Evolutionary conservation across 305 asterid species (phyloP), one percentile per base, ranked within the genome.

Genomic region (Fraxinus dipetala): DNA sequence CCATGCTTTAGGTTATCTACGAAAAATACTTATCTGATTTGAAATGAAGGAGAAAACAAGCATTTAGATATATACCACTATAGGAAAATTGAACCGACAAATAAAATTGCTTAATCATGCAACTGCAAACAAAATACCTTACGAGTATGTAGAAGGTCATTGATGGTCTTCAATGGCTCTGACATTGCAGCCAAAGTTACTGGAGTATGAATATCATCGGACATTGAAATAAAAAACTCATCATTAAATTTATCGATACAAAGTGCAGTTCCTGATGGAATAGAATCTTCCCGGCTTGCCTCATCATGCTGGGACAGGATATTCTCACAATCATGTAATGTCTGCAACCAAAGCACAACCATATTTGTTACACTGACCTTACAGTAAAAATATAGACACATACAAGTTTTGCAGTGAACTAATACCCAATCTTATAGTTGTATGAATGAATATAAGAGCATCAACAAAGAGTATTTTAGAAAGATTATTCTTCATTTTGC

Each of bases 101-200:
- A 34, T 67, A 54, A n/a, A 43, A 35, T 69, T 72, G 82, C 31
- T 63, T 48, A 30, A 11, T 26, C 56, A 56, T 74, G 20, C 48
- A 35, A 34, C 69, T 75, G 69, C 70, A 81, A 43, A 75, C 51
- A 76, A 75, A 81, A 51, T 91, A 96, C 99, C 97, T 96, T 93
- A 20, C 90, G 93, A 72, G 99, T 94, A 83, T 93, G 98, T 72
- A 94, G 82, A 24, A 96, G 97, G 87, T 96, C 98, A 84, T 96
- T 96, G 81, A 94, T 92, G 81, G 83, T 85, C 89, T 91, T 94
- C 88, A 96, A 79, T 26, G 98, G 99, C 16, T 94, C 99, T 2
- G 99, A 91, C 89, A 96, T 90, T 80, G 98, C 98, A 87, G 97
- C 94, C 90, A 96, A 88, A 84, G 91, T 97, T 73, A 91, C 97